Evolutionary conservation across 148 eudicot species (phyloP).

Genomic region (Silene latifolia): DNA sequence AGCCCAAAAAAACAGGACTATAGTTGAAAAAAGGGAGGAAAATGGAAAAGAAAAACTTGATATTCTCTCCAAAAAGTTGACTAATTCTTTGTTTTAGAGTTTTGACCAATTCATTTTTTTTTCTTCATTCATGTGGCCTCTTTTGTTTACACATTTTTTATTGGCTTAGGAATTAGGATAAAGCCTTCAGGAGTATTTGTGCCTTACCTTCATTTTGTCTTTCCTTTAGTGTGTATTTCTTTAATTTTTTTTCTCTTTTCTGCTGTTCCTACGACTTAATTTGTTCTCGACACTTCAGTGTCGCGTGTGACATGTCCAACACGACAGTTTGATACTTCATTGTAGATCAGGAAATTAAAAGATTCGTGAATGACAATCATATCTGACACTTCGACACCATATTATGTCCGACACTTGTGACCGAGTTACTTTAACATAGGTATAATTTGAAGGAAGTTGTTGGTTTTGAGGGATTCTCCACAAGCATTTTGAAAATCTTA

Average conservation of each 20-base stretch:
- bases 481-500: background rate
- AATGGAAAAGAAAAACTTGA: too few species aligned
- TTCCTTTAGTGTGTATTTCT: background rate
- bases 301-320: too few species aligned
- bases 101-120: conserved; percentile 12
- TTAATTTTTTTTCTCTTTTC: background rate
- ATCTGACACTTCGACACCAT: too few species aligned
- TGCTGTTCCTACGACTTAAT: background rate
- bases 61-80: too few species aligned
- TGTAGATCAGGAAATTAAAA: too few species aligned
- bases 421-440: background rate
- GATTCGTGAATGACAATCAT: too few species aligned
- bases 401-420: too few species aligned
- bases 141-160: background rate
- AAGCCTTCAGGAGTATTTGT: background rate
- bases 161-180: background rate
- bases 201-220: background rate
- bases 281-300: background rate
- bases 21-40: too few species aligned
- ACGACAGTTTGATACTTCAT: too few species aligned
- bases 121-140: background rate
- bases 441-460: background rate
- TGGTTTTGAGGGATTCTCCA: background rate
- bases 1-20: too few species aligned
- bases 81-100: conserved; percentile 6